Conservation (phyloP, 306 rosid genomes). For the Cucumis cinereus region DNA sequence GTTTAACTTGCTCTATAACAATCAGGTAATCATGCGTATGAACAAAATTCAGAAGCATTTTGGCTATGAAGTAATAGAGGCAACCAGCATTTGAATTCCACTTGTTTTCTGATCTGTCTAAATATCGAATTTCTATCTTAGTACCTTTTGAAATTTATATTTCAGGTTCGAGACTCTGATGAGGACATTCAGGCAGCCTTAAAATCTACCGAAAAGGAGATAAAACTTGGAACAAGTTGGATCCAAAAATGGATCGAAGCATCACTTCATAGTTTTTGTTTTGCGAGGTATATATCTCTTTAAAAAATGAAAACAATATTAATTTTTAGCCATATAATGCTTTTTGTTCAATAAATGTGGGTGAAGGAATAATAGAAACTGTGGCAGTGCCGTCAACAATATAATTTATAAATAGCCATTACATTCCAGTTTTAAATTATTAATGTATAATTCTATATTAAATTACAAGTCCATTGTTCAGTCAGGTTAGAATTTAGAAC, state of each 20-base stretch:
- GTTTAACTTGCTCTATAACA: slow-evolving; percentile 35
- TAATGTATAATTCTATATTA: too few species aligned
- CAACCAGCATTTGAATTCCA: not conserved
- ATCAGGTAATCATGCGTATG: slow-evolving; percentile 26
- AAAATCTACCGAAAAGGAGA: slow-evolving; percentile 5
- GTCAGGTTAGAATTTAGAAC: too few species aligned
- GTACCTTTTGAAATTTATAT: not conserved
- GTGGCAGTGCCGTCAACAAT: too few species aligned
- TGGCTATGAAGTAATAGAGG: slow-evolving; percentile 31
- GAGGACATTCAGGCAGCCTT: slow-evolving; percentile 49
- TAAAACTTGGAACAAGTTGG: too few species aligned
- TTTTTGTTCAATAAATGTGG: too few species aligned
- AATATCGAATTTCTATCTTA: not conserved
- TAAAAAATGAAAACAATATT: too few species aligned
- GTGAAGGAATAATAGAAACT: too few species aligned
- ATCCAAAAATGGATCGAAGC: not conserved
- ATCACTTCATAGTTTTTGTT: not conserved
- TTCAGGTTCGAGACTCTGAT: slow-evolving; percentile 23
- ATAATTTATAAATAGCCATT: too few species aligned
- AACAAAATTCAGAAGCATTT: slow-evolving; percentile 37
- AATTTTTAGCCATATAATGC: too few species aligned
- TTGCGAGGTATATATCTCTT: not conserved
- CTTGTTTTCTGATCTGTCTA: not conserved
- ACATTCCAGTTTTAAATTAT: too few species aligned
- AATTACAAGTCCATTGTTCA: too few species aligned